Conservation (phyloP, 306 rosid genomes). For the Quercus glauca region DNA sequence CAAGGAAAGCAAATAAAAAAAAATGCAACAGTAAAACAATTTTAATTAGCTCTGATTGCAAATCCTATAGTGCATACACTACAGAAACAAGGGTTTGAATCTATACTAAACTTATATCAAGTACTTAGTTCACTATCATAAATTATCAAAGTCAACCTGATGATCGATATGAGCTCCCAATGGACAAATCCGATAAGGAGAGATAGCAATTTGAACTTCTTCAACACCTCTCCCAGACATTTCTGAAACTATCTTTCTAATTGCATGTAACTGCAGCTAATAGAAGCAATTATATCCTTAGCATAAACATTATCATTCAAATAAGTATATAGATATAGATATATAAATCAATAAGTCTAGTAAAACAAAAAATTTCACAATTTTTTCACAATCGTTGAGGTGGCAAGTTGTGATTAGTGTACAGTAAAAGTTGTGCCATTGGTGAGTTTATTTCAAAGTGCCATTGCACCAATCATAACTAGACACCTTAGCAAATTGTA, state of each 20-base stretch:
- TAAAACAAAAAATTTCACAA: too few relatives aligned
- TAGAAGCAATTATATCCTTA: constrained; percentile 7
- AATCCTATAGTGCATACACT: background rate
- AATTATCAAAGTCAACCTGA: constrained; percentile 53
- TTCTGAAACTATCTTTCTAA: constrained; percentile 51
- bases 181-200: constrained; percentile 97
- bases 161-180: constrained; percentile 98
- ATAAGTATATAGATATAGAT: background rate
- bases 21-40: background rate
- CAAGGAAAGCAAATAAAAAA: background rate
- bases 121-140: constrained; percentile 3
- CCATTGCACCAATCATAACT: too few relatives aligned
- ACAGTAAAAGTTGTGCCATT: too few relatives aligned
- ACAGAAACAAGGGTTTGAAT: background rate
- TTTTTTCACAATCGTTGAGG: too few relatives aligned
- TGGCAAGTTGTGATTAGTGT: too few relatives aligned
- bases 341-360: too few relatives aligned
- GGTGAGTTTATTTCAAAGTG: too few relatives aligned
- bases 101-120: background rate
- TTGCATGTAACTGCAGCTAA: constrained; percentile 53
- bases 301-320: background rate
- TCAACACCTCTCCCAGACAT: constrained; percentile 50
- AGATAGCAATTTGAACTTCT: constrained; percentile 68
- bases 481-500: too few relatives aligned
- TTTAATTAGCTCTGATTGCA: background rate